A percentile compares a stretch with the other conserved stretches of the same genome.
These are phyloP conservation scores for Artemisia tridentata DNA, from an alignment of 129 eudicot genomes.

Conservation along the genomic window DNA sequence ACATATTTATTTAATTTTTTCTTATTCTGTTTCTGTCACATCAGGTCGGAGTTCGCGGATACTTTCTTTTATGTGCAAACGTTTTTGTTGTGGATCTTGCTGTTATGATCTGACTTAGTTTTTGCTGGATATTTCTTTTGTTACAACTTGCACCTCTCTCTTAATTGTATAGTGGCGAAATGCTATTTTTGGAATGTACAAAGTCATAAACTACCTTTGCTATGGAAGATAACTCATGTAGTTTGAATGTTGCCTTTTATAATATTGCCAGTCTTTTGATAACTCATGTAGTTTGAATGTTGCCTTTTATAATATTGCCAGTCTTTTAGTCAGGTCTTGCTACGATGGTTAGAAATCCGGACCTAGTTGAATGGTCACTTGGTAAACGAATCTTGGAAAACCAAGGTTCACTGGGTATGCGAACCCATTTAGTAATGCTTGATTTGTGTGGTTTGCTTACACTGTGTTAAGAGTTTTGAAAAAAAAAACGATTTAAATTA, in stretches of 20 bases:
- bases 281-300: conserved; percentile 5
- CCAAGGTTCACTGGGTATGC: no score
- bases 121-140: conserved; percentile 12
- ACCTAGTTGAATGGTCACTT: neutral
- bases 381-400: neutral
- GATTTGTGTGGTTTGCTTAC: no score
- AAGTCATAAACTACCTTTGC: conserved; percentile 3
- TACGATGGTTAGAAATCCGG: neutral
- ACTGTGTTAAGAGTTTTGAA: no score
- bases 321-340: conserved; percentile 3
- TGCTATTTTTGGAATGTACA: conserved; percentile 21
- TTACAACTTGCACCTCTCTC: conserved; percentile 11
- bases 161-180: conserved; percentile 18
- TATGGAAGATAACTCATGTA: conserved; percentile 17
- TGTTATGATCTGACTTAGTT: conserved; percentile 1
- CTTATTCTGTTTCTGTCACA: neutral
- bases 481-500: no score
- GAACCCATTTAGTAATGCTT: no score
- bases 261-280: neutral
- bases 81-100: conserved; percentile 20
- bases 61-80: neutral
- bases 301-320: neutral
- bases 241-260: neutral
- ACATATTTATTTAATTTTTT: neutral
- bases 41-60: conserved; percentile 14